Evolutionary conservation across 257 asterid genomes (phyloP).

Genomic region (Forsythia suspensa): DNA sequence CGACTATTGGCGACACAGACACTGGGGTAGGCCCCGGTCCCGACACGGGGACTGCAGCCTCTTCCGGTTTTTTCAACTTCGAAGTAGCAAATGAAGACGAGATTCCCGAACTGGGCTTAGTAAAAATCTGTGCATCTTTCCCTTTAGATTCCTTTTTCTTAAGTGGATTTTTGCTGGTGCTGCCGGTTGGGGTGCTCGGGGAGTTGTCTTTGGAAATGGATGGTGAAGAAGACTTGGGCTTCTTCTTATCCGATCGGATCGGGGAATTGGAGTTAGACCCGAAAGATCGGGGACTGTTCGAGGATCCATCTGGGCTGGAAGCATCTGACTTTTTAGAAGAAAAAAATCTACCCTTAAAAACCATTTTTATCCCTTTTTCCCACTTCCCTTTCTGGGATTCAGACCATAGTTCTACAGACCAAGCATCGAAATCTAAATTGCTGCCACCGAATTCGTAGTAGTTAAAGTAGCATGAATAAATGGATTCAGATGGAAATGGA

Average conservation of each 20-base stretch:
- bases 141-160: slow-evolving; percentile 52
- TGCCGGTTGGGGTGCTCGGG: slow-evolving; percentile 47
- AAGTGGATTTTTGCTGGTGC: slow-evolving; percentile 36
- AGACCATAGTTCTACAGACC: neutral
- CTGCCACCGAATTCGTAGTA: neutral
- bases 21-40: slow-evolving; percentile 32
- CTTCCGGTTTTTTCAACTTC: slow-evolving; percentile 48
- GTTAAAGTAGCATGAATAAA: neutral
- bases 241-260: slow-evolving; percentile 84
- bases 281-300: slow-evolving; percentile 75
- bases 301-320: slow-evolving; percentile 92
- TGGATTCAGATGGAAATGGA: neutral
- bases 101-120: slow-evolving; percentile 38
- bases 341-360: slow-evolving; percentile 86
- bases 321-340: slow-evolving; percentile 86
- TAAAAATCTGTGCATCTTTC: slow-evolving; percentile 43
- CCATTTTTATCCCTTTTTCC: slow-evolving; percentile 42
- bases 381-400: neutral
- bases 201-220: slow-evolving; percentile 59
- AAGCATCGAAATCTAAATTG: neutral
- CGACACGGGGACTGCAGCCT: slow-evolving; percentile 11
- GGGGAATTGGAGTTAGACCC: slow-evolving; percentile 93
- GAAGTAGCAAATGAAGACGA: slow-evolving; percentile 27
- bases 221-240: slow-evolving; percentile 59
- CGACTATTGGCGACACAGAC: slow-evolving; percentile 84